Evolutionary conservation across 192 early-diverging fungal genomes (phyloP).

Genomic region (Backusella australiensis): DNA sequence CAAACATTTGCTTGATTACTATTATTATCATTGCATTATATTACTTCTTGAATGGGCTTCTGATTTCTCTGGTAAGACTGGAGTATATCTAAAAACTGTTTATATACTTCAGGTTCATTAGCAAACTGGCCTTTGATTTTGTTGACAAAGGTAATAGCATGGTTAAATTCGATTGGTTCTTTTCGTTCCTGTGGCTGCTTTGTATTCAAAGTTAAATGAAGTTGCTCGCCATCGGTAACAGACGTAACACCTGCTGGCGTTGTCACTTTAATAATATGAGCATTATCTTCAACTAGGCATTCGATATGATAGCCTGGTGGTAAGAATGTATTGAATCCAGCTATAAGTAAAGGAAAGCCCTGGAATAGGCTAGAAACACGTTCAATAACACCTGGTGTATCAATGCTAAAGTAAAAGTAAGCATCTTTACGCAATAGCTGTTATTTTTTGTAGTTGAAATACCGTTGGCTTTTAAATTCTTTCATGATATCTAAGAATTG

Average conservation of each 20-base stretch:
- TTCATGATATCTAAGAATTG: constrained; percentile 98
- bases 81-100: constrained; percentile 91
- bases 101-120: constrained; percentile 89
- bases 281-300: constrained; percentile 71
- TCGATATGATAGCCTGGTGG: constrained; percentile 95
- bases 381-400: constrained; percentile 93
- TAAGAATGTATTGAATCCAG: constrained; percentile 96
- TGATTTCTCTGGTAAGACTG: constrained; percentile 95
- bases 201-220: constrained; percentile 24
- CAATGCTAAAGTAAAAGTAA: constrained; percentile 30
- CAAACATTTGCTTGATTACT: too few relatives aligned
- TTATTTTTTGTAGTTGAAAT: not conserved
- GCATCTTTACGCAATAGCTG: not conserved
- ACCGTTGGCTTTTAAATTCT: constrained; percentile 95
- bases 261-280: constrained; percentile 73
- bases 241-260: constrained; percentile 69
- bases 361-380: constrained; percentile 90
- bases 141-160: constrained; percentile 98
- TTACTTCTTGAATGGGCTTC: constrained; percentile 89
- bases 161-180: constrained; percentile 90
- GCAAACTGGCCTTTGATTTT: constrained; percentile 92
- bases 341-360: constrained; percentile 81
- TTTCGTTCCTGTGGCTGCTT: constrained; percentile 93
- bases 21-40: too few relatives aligned
- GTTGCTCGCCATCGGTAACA: constrained; percentile 24